Evolutionary conservation across 352 stramenopile species (phyloP).

Genomic region (Phytophthora foliorum): DNA sequence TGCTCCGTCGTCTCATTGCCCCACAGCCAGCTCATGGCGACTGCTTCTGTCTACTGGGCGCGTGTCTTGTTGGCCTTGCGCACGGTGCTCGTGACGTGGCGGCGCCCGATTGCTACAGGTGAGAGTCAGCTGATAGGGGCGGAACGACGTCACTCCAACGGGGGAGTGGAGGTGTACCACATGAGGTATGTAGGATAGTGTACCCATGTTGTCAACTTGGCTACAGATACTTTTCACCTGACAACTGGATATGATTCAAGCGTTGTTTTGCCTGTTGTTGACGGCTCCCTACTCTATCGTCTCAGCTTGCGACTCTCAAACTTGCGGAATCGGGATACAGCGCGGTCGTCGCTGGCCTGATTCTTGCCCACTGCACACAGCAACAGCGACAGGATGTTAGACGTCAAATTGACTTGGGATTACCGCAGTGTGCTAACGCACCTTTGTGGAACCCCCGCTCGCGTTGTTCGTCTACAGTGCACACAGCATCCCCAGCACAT

Average conservation of each 20-base stretch:
- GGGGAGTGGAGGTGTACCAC: background rate
- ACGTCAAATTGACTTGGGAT: background rate
- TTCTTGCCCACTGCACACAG: conserved; percentile 61
- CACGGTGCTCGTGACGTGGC: conserved; percentile 29
- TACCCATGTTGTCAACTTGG: conserved; percentile 11
- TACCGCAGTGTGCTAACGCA: conserved; percentile 9
- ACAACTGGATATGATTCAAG: too few relatives aligned
- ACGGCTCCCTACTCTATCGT: conserved; percentile 16
- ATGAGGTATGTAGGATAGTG: background rate
- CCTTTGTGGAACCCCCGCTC: conserved; percentile 71
- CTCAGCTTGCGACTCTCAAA: conserved; percentile 65
- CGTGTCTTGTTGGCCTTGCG: conserved; percentile 8
- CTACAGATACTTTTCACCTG: conserved; percentile 18
- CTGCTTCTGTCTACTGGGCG: background rate
- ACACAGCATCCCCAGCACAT: conserved; percentile 9
- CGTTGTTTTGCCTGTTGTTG: background rate
- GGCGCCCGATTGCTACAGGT: conserved; percentile 12
- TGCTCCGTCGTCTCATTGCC: conserved; percentile 88
- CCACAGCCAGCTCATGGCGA: conserved; percentile 84
- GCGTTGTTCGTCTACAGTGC: conserved; percentile 68
- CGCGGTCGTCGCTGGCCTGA: conserved; percentile 69
- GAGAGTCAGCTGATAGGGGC: conserved; percentile 23
- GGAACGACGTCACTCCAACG: conserved; percentile 12
- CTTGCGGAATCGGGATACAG: conserved; percentile 79
- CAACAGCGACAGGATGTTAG: conserved; percentile 13